phyloP scores from a whole-genome alignment of 176 grass and related monocot genomes.

The Dendrocalamus sinicus region DNA sequence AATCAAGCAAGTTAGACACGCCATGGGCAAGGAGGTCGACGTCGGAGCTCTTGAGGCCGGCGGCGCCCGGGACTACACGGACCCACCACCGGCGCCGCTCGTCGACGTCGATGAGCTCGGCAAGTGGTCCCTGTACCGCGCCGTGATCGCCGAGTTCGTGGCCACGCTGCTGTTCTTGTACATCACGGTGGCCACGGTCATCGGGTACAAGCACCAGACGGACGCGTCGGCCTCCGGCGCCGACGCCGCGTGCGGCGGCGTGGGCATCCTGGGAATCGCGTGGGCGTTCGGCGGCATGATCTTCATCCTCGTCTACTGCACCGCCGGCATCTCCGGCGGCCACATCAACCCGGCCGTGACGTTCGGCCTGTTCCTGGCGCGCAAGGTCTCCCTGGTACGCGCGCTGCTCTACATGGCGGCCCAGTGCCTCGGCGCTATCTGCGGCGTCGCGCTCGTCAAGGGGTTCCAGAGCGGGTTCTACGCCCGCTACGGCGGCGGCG shows the following conservation, averaged over 20 bases:
- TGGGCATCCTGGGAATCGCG: constrained; percentile 72
- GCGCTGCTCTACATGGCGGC: constrained; percentile 71
- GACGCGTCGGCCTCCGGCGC: not conserved
- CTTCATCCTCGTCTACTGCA: constrained; percentile 80
- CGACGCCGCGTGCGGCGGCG: constrained; percentile 60
- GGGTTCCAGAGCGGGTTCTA: constrained; percentile 68
- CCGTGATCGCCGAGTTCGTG: constrained; percentile 72
- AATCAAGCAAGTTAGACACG: not conserved
- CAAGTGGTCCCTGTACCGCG: constrained; percentile 68
- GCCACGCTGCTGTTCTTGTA: constrained; percentile 70
- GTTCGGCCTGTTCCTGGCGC: constrained; percentile 75
- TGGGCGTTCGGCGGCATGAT: constrained; percentile 92
- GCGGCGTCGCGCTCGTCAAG: constrained; percentile 76
- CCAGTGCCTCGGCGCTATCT: constrained; percentile 81
- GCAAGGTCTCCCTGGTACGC: constrained; percentile 79
- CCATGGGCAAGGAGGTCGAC: constrained; percentile 53
- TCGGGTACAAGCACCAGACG: constrained; percentile 59
- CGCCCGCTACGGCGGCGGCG: constrained; percentile 63
- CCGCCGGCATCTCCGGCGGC: constrained; percentile 77
- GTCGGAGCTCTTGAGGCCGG: constrained; percentile 33
- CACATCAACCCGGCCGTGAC: constrained; percentile 87
- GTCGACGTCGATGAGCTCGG: constrained; percentile 62
- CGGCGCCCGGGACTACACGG: constrained; percentile 45
- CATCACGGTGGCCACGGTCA: constrained; percentile 53
- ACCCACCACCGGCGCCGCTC: constrained; percentile 53